Percentiles rank a stretch among this genome's conserved stretches.
Conservation (phyloP, 192 early-diverging fungal genomes). For the Glomus cerebriforme region DNA sequence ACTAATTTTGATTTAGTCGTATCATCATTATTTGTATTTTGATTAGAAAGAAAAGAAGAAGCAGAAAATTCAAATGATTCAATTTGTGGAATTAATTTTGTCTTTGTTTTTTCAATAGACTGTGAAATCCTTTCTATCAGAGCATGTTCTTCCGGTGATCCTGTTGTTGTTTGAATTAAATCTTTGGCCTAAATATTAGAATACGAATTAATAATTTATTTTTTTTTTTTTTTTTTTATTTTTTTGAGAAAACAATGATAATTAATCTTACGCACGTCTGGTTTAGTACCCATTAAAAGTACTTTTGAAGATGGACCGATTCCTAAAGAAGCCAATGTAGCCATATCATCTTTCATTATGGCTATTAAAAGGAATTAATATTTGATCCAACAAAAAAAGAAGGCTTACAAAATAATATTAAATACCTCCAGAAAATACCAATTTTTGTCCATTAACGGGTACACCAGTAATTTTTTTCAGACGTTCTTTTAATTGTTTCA, state of each 20-base stretch:
- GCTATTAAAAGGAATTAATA: slow-evolving; percentile 42
- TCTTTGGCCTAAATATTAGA: slow-evolving; percentile 37
- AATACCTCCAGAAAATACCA: slow-evolving; percentile 75
- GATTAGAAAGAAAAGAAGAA: slow-evolving; percentile 37
- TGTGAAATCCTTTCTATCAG: slow-evolving; percentile 48
- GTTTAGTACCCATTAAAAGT: slow-evolving; percentile 68
- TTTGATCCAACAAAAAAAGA: not conserved
- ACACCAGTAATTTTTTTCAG: slow-evolving; percentile 76
- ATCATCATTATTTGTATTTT: slow-evolving; percentile 42
- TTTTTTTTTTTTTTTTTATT: not conserved
- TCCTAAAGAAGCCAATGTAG: slow-evolving; percentile 69
- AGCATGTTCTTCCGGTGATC: slow-evolving; percentile 55
- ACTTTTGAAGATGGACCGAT: slow-evolving; percentile 74
- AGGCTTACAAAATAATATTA: not conserved
- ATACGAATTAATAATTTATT: not conserved
- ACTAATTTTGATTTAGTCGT: slow-evolving; percentile 61
- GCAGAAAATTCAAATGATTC: slow-evolving; percentile 49
- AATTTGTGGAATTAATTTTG: slow-evolving; percentile 43
- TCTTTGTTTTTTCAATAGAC: slow-evolving; percentile 38
- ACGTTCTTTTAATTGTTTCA: slow-evolving; percentile 74
- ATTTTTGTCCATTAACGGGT: slow-evolving; percentile 72
- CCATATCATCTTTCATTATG: slow-evolving; percentile 75
- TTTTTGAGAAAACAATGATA: not conserved
- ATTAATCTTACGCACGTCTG: slow-evolving; percentile 49
- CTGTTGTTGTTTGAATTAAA: slow-evolving; percentile 47